Percentiles rank a stretch among this genome's conserved stretches.
phyloP scores from a whole-genome alignment of 1,284 basidiomycete species.

The Ustilago crameri region DNA sequence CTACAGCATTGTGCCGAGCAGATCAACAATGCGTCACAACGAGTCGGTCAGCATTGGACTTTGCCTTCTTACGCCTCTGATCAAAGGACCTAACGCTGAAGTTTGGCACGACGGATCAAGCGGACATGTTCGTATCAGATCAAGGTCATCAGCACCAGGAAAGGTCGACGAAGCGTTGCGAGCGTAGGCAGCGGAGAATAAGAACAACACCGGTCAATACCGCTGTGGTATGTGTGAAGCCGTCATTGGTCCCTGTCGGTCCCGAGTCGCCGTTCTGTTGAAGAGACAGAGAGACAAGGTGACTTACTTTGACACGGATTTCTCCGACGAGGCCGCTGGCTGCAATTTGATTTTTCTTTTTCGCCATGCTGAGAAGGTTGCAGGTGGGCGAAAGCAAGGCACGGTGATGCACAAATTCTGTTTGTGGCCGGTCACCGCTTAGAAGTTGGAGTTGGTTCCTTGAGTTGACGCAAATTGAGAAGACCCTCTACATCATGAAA shows the following conservation, averaged over 20 bases:
- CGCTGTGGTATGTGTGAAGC: slow-evolving; percentile 1
- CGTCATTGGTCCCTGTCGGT: slow-evolving; percentile 9
- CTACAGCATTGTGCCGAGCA: not conserved
- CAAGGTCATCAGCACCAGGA: not conserved
- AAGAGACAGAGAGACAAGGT: too few relatives aligned
- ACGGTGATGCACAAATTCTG: not conserved
- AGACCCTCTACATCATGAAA: slow-evolving; percentile 4
- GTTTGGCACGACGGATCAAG: slow-evolving; percentile 1
- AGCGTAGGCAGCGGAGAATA: not conserved
- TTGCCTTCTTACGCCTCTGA: too few relatives aligned
- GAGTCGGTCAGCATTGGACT: not conserved
- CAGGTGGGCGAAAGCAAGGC: not conserved
- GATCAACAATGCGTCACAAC: not conserved
- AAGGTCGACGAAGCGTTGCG: not conserved
- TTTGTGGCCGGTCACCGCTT: slow-evolving; percentile 2
- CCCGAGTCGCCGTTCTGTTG: slow-evolving; percentile 5
- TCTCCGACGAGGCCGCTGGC: slow-evolving; percentile 14
- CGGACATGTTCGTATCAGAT: slow-evolving; percentile 5
- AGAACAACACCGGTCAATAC: slow-evolving; percentile 38
- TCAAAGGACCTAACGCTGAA: not conserved
- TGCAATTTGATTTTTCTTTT: not conserved
- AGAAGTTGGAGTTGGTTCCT: slow-evolving; percentile 11
- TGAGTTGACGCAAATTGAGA: slow-evolving; percentile 29
- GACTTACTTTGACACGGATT: slow-evolving; percentile 16
- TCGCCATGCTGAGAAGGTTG: not conserved